Evolutionary conservation across 2,329 filamentous ascomycete genomes (phyloP).

Genomic region (Bertia moriformis): DNA sequence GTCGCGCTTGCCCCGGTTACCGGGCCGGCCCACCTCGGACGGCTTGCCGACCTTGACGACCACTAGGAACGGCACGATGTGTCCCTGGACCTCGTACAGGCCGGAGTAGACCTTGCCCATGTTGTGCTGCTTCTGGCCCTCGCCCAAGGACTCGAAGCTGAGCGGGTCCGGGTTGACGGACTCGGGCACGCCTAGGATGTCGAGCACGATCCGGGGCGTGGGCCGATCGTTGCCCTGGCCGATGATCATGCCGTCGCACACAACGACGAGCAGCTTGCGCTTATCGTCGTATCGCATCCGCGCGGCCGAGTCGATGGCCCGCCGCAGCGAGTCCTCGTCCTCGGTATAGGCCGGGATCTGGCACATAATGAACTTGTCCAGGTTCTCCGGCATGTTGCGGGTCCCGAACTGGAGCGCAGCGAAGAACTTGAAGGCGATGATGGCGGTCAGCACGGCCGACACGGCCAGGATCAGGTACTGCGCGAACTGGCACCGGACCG

Average conservation of each 20-base stretch:
- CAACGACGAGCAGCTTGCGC: constrained; percentile 79
- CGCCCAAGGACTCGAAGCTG: constrained; percentile 90
- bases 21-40: constrained; percentile 60
- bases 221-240: constrained; percentile 94
- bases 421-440: constrained; percentile 92
- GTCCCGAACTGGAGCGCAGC: constrained; percentile 85
- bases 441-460: constrained; percentile 61
- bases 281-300: constrained; percentile 97
- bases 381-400: constrained; percentile 84
- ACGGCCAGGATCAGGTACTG: constrained; percentile 80
- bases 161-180: constrained; percentile 91
- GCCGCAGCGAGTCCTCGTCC: constrained; percentile 90
- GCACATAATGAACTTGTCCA: constrained; percentile 96
- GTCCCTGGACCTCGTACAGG: constrained; percentile 90
- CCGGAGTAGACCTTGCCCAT: constrained; percentile 99
- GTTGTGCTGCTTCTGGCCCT: constrained; percentile 95
- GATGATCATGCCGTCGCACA: constrained; percentile 99
- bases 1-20: constrained; percentile 98
- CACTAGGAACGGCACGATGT: constrained; percentile 95
- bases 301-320: constrained; percentile 90
- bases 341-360: constrained; percentile 97
- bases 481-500: constrained; percentile 69
- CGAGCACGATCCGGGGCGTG: constrained; percentile 86
- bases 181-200: constrained; percentile 89
- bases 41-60: constrained; percentile 88